Base-by-base conservation (phyloP, 306 rosid genomes). In the Prunus dulcis region DNA sequence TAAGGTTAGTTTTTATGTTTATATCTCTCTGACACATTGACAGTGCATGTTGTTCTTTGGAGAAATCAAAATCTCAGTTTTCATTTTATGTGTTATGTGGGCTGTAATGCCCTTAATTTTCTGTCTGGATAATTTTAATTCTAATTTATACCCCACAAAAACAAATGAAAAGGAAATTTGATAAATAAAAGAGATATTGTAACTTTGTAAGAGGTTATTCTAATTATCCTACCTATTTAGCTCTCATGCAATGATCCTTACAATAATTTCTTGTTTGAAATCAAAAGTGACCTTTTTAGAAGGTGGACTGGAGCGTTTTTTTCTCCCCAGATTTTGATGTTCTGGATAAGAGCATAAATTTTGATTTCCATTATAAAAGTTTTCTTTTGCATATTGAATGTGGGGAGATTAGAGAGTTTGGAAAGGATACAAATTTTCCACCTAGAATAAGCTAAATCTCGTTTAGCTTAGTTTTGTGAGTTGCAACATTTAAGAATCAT, bases 1-100 rank as follows among this genome's bases (percentile, higher is more conserved):
- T 80, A 93, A 93, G 90, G 97, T 93, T 53, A 70, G 88, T 77
- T 30, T 73, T 45, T 43, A 34, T 55, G 25, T 51, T 28, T 19
- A 27, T 28, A 69, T 71, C 51, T 34, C 52, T 53, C 12, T 55
- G 14, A 14, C n/a, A 12, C 4, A 22, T n/a, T 45, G n/a, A 9
- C 18, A 12, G 30, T 58, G 64, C n/a, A 50, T 6, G 28, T 56
- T 55, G 9, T 7, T 55, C 23, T 58, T 23, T 12, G 64, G 30
- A 4, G 34, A 12, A 10, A 56, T 56, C 10, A 27, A 61, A 27
- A 5, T 6, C 66, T 27, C 9, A 7, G 41, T 25, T 61, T 12
- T 4, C 7, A 13, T 27, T 15, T 61, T 27, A 10, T 12, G 17
- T 10, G 9, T 3, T 61, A 25, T 27, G 3, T 12, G 0, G 66